phyloP scores from a whole-genome alignment of 179 eudicot species.

The Amaranthus tricolor region DNA sequence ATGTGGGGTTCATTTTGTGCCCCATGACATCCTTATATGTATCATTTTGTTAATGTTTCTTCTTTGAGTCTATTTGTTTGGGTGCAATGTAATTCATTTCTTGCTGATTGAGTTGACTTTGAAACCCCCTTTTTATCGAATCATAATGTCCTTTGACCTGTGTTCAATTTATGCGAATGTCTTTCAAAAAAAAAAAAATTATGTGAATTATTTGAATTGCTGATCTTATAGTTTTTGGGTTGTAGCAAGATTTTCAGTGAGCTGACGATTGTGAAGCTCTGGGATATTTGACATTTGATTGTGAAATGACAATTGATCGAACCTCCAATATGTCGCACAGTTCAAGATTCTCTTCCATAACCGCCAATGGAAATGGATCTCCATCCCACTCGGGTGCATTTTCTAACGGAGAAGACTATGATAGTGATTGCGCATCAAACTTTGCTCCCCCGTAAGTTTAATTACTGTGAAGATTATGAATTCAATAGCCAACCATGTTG shows the following conservation, averaged over 20 bases:
- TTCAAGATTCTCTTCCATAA: slow-evolving; percentile 56
- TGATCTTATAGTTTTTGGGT: slow-evolving; percentile 8
- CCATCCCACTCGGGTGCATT: slow-evolving; percentile 58
- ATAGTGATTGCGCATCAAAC: slow-evolving; percentile 87
- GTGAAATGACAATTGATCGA: slow-evolving; percentile 56
- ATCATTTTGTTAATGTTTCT: slow-evolving; percentile 11
- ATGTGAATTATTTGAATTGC: slow-evolving; percentile 1
- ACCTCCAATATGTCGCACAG: slow-evolving; percentile 62
- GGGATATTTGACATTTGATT: slow-evolving; percentile 16
- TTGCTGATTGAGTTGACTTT: slow-evolving; percentile 29
- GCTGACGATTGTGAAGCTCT: slow-evolving; percentile 16
- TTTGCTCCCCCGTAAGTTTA: slow-evolving; percentile 87
- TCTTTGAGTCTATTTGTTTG: slow-evolving; percentile 1
- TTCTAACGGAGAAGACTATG: slow-evolving; percentile 84
- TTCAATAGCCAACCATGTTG: neutral
- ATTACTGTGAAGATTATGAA: slow-evolving; percentile 8
- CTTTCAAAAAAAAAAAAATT: neutral
- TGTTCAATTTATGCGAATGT: neutral
- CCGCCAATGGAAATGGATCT: slow-evolving; percentile 71
- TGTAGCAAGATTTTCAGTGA: slow-evolving; percentile 18
- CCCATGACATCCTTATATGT: slow-evolving; percentile 5
- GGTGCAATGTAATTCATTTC: slow-evolving; percentile 10
- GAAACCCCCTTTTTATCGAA: neutral
- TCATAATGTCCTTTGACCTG: neutral
- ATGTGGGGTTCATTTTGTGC: slow-evolving; percentile 12